phyloP scores from a whole-genome alignment of 2,329 filamentous ascomycete genomes.

The Alternaria sp. region DNA sequence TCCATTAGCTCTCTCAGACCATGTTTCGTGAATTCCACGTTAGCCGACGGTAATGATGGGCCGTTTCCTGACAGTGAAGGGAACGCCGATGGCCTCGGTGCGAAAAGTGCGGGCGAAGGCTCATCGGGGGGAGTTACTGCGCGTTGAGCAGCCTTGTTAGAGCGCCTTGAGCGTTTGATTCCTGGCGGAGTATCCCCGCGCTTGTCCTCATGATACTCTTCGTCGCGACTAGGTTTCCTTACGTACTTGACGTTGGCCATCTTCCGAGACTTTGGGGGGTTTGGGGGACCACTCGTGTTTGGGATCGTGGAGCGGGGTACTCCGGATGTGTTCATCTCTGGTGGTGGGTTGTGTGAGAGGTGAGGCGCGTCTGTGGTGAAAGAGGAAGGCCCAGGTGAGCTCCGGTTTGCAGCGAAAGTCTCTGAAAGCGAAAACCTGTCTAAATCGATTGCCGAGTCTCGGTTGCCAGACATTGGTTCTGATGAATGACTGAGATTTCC shows the following conservation, averaged over 20 bases:
- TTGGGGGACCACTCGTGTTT: neutral
- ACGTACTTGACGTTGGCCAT: conserved; percentile 19
- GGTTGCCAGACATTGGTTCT: neutral
- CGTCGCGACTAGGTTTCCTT: neutral
- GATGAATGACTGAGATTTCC: neutral
- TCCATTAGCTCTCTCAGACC: conserved; percentile 13
- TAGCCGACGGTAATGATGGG: neutral
- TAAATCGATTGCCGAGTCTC: neutral
- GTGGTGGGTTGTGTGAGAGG: neutral
- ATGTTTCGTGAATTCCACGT: neutral
- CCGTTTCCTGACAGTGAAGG: conserved; percentile 9
- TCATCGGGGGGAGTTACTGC: neutral
- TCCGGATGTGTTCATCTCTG: neutral
- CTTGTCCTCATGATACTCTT: neutral
- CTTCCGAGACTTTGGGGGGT: neutral
- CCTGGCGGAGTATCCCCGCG: neutral
- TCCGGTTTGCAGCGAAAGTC: neutral
- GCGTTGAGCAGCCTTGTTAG: neutral
- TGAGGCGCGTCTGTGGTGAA: neutral
- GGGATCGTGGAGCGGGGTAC: neutral
- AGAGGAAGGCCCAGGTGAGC: neutral
- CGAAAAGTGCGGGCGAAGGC: neutral
- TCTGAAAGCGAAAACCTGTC: neutral
- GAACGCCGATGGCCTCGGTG: conserved; percentile 15
- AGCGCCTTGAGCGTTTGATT: neutral